Evolutionary conservation across 306 rosid genomes (phyloP), one percentile per base, ranked within the genome.

Genomic region (Rosa multiflora): DNA sequence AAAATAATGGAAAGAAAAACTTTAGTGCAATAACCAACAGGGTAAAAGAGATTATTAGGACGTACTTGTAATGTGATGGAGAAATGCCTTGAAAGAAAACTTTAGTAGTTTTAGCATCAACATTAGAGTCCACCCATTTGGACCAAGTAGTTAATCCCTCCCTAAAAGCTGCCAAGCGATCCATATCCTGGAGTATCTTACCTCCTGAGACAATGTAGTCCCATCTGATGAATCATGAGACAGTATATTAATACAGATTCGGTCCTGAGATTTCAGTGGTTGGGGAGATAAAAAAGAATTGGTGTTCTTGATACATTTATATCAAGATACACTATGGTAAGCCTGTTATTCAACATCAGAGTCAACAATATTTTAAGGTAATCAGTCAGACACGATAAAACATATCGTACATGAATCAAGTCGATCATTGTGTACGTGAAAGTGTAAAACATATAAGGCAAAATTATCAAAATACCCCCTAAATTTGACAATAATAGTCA

Each of bases 71-170:
- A 23, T 75, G 83, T 56, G 76, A 56, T 17, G 89, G 91, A 51
- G 88, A 83, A 68, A 80, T 80, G 76, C 85, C 87, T 67, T 86
- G 91, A 69, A 81, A 84, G 82, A 73, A 84, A 17, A 84, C 77
- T 61, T 72, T 49, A 69, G 87, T 84, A 8, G 49, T 48, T 13
- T 48, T 81, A 74, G 78, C 46, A 70, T 84, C 76, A 17, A 84
- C 46, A 21, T 81, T 81, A 20, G 82, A 67, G 79, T 84, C 82
- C 15, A 83, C 83, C 91, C 91, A 86, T 47, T 77, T 82, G 10
- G 86, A 82, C 91, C 91, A 88, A 53, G 91, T 86, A 32, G 74
- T 80, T 67, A 83, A 44, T 63, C 82, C 87, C 62, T 73, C 56
- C 12, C 9, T 21, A 68, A 76, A 84, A 10, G 87, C 85, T 35